phyloP scores from a whole-genome alignment of 2,329 filamentous ascomycete genomes.

The Waltergamsia citrina region DNA sequence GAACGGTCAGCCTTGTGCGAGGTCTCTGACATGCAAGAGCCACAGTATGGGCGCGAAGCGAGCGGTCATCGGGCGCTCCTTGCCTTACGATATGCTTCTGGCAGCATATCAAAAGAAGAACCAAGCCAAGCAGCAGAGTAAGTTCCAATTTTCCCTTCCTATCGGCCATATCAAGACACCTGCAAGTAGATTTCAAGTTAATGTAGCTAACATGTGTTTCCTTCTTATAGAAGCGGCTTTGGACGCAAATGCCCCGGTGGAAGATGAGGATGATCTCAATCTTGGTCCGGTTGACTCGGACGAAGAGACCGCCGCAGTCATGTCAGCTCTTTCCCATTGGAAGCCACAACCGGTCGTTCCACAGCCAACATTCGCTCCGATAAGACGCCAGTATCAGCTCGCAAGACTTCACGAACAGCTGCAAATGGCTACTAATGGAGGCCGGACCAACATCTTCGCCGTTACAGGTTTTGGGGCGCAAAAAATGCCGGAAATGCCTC shows the following conservation, averaged over 20 bases:
- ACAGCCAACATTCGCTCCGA: constrained; percentile 51
- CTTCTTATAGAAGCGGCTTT: constrained; percentile 68
- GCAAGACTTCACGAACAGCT: constrained; percentile 56
- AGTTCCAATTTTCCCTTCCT: constrained; percentile 22
- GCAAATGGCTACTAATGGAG: constrained; percentile 56
- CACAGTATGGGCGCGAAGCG: constrained; percentile 94
- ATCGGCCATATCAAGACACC: constrained; percentile 7
- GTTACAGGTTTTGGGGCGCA: constrained; percentile 41
- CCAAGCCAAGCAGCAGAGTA: constrained; percentile 94
- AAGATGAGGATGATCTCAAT: constrained; percentile 75
- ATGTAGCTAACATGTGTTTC: constrained; percentile 6
- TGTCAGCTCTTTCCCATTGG: constrained; percentile 69
- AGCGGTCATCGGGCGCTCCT: constrained; percentile 73
- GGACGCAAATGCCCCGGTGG: constrained; percentile 83
- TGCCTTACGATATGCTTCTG: constrained; percentile 88
- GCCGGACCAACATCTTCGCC: constrained; percentile 52
- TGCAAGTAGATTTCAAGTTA: neutral
- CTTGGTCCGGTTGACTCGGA: constrained; percentile 83
- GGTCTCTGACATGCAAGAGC: constrained; percentile 87
- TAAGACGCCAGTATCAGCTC: constrained; percentile 54
- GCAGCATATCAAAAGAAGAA: constrained; percentile 95
- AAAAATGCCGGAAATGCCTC: constrained; percentile 31
- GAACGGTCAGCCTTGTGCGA: constrained; percentile 78
- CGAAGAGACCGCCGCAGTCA: constrained; percentile 84
- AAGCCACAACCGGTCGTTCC: constrained; percentile 70